Base-by-base conservation (phyloP, 805 yeast species). In the Clavispora carvajalis region DNA sequence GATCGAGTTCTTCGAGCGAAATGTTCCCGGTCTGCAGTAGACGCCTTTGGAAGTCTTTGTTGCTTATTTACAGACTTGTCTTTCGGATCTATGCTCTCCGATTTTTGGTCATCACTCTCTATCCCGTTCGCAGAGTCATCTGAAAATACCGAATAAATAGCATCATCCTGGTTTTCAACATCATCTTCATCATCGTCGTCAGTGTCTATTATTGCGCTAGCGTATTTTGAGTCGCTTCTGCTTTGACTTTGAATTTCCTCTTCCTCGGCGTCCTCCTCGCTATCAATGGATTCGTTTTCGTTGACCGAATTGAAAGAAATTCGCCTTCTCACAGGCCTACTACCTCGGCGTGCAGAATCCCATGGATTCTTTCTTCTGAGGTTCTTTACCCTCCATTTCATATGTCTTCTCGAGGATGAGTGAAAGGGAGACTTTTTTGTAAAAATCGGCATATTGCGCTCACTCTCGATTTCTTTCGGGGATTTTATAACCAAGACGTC, bases 401-500 rank as follows among this genome's bases (percentile, higher is more conserved):
- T 21, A 4, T 31, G 16, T 19, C 23, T 31, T 31, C 34, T 18
- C 7, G 34, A 21, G 1, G 34, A 18, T 6, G 34, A 23, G 9
- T 24, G 30, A 3, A 34, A 24, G 1, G 24, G 41, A 7, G 47
- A 44, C 25, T 55, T 60, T 23, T 51, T 60, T 22, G 64, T 68
- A 44, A 47, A 68, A 19, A 69, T 68, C 2, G 72, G 71, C 16
- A 55, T 54, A 36, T 58, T 54, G 8, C 48, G 47, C 39, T 56
- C 59, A 12, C 62, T 54, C 51, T 74, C 85, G 44, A 84, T 67
- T 51, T 83, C 95, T 15, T 82, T 76, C 1, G 98, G 96, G 0
- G 93, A 82, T 44, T 74, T 74, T 33, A 89, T 82, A 7, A 82
- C 78, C 25, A 88, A 61, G 1, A 91, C 89, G 4, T 91, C 93